Conservation (phyloP, 192 early-diverging fungal genomes). For the Backusella macrospora region DNA sequence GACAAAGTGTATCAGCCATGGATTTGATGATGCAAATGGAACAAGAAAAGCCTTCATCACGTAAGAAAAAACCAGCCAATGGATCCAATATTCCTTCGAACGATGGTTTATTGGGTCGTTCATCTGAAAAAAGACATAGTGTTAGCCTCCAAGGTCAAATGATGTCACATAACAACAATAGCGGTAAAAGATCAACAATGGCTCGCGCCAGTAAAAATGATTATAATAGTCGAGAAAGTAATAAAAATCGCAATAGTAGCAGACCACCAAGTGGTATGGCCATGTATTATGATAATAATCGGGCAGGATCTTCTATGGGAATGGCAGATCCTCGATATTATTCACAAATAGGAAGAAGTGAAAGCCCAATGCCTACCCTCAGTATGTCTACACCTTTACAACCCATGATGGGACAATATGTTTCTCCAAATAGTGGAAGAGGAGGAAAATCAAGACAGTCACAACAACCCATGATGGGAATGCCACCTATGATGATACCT, state of each 20-base stretch:
- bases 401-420: conserved; percentile 9
- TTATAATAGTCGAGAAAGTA: background rate
- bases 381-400: conserved; percentile 4
- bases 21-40: conserved; percentile 36
- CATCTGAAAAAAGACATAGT: conserved; percentile 33
- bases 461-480: background rate
- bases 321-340: conserved; percentile 9
- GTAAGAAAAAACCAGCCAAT: conserved; percentile 29
- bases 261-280: background rate
- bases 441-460: background rate
- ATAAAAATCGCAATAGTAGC: background rate
- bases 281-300: conserved; percentile 1
- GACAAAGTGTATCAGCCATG: conserved; percentile 36
- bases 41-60: conserved; percentile 29
- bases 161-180: background rate
- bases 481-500: background rate
- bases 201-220: background rate
- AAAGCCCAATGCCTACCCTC: conserved; percentile 5
- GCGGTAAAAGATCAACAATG: background rate
- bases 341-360: conserved; percentile 25
- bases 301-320: background rate
- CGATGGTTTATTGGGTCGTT: conserved; percentile 32
- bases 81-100: conserved; percentile 23
- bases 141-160: conserved; percentile 35
- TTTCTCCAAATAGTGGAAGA: background rate